A percentile compares a stretch with the other conserved stretches of the same genome.
Evolutionary conservation across 805 yeast species (phyloP).

Genomic region (Pichia scutulata): DNA sequence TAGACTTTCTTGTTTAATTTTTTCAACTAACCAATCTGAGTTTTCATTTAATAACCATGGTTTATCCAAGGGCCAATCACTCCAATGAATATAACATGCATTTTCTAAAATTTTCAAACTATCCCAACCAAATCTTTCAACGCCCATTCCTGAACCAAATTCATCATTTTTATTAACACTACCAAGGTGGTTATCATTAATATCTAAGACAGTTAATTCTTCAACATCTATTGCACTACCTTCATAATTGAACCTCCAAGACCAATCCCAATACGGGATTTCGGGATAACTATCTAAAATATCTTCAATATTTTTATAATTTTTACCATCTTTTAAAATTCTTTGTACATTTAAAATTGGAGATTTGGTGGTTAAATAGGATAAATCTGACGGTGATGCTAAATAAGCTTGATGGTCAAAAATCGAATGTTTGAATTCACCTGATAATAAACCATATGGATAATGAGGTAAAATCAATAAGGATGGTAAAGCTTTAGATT

Average conservation of each 20-base stretch:
- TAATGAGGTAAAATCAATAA: constrained; percentile 42
- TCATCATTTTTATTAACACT: not conserved
- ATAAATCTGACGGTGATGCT: constrained; percentile 38
- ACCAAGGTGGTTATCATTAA: not conserved
- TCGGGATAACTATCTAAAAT: constrained; percentile 5
- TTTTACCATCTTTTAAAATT: not conserved
- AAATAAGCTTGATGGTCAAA: constrained; percentile 33
- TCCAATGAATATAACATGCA: constrained; percentile 47
- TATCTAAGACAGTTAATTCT: not conserved
- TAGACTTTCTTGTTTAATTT: constrained; percentile 10
- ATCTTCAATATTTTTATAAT: constrained; percentile 9
- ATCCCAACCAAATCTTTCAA: constrained; percentile 29
- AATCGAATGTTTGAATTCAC: constrained; percentile 34
- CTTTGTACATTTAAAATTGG: constrained; percentile 11
- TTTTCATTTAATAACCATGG: constrained; percentile 42
- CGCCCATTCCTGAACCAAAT: constrained; percentile 10
- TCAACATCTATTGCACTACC: not conserved
- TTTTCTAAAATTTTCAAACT: constrained; percentile 22
- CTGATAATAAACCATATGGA: constrained; percentile 43
- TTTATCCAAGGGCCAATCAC: constrained; percentile 59
- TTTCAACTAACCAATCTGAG: constrained; percentile 8
- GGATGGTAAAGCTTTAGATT: constrained; percentile 17
- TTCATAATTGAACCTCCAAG: constrained; percentile 11
- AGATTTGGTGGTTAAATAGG: constrained; percentile 10
- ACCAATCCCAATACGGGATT: constrained; percentile 15